A percentile compares a stretch with the other conserved stretches of the same genome.
phyloP scores from a whole-genome alignment of 331 rosid species.

The Quercus phellos region DNA sequence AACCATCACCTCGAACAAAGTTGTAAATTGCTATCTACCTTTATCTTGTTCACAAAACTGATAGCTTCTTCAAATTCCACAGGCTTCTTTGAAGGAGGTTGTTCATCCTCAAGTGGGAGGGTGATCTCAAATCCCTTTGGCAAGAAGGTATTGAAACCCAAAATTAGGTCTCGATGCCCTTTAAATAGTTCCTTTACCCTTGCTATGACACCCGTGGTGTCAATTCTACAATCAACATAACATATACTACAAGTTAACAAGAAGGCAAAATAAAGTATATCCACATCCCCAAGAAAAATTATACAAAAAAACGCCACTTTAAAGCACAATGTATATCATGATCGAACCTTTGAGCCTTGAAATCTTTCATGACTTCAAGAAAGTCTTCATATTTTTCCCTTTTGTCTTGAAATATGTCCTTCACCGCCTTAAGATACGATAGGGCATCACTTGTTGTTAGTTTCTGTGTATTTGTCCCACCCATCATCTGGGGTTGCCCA shows the following conservation, averaged over 20 bases:
- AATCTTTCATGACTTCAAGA: conserved; percentile 98
- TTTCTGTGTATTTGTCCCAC: conserved; percentile 61
- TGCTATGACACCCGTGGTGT: conserved; percentile 87
- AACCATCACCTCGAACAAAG: conserved; percentile 11
- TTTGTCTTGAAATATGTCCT: conserved; percentile 93
- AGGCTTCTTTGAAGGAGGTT: conserved; percentile 71
- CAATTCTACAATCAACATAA: conserved; percentile 60
- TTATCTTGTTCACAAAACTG: conserved; percentile 92
- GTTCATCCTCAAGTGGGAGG: conserved; percentile 80
- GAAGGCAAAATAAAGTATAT: conserved; percentile 10
- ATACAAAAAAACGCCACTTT: not conserved
- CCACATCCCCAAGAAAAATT: not conserved
- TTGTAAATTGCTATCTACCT: conserved; percentile 41
- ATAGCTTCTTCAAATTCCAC: conserved; percentile 97
- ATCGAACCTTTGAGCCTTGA: conserved; percentile 88
- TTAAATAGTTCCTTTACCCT: conserved; percentile 92
- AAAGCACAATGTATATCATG: conserved; percentile 8
- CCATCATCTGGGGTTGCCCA: conserved; percentile 78
- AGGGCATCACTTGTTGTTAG: conserved; percentile 91
- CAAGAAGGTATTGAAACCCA: conserved; percentile 98
- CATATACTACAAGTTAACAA: conserved; percentile 28
- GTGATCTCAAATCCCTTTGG: conserved; percentile 97
- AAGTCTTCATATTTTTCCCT: conserved; percentile 86
- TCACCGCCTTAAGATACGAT: conserved; percentile 86
- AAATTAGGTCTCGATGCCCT: conserved; percentile 83